Base-by-base conservation (phyloP, 768 basidiomycete genomes). In the Agrocybe chaxingu region DNA sequence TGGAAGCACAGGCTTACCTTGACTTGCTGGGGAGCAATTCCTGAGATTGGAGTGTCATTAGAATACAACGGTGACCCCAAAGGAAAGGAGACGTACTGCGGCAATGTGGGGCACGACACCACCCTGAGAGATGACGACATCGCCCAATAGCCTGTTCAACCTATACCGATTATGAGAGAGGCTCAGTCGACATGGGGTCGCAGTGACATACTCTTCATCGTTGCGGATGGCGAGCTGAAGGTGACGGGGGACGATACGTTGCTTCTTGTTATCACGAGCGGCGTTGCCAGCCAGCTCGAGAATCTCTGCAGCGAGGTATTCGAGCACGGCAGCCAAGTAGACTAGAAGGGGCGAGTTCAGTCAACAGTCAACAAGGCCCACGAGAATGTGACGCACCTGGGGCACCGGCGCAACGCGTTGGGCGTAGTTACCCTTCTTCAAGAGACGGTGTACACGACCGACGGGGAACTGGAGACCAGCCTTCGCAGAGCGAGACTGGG, bases 221-320 rank as follows among this genome's bases (percentile, higher is more conserved):
- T 95, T 92, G 45, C 94, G 84, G 71, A 97, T 93, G 55, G 93
- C 93, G 56, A 96, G 83, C 69, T 97, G 93, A 42, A 96, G 74
- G 71, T 97, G 94, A 69, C 94, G 87, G 41, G 93, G 94, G 24
- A 95, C 90, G 63, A 96, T 95, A 82, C 94, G 92, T 57, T 92
- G 88, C 75, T 94, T 91, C 79, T 91, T 92, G 78, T 92, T 92
- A 71, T 89, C 89, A 50, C 89, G 87, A 38, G 90, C 89, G 33
- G 90, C 89, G 50, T 90, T 89, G 34, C 93, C 93, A 53, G 93
- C 92, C 39, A 96, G 76, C 73, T 96, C 93, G 60, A 96, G 82
- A 67, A 96, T 94, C 68, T 96, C 93, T 41, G 93, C 93, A 36
- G 92, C 84, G 53, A 95, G 81, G 70, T 96, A 92, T 66, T 94